Percentiles rank a stretch among this genome's conserved stretches.
These are phyloP conservation scores for Globisporangium megalacanthum DNA, from an alignment of 352 stramenopile genomes.

Conservation along the genomic window DNA sequence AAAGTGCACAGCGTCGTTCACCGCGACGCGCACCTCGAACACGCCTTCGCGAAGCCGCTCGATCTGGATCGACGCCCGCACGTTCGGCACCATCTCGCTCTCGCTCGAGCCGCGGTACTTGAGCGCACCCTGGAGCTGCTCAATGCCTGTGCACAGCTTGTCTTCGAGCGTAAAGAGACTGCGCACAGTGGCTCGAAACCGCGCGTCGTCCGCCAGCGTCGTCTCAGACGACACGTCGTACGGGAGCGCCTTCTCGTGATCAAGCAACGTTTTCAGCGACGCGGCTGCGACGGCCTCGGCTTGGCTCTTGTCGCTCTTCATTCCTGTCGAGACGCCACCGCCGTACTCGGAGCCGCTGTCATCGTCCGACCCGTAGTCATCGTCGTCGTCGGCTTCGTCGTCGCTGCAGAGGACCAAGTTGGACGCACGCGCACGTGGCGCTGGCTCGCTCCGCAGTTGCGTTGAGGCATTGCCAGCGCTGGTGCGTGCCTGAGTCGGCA, in stretches of 20 bases:
- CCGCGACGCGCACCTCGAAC: conserved; percentile 50
- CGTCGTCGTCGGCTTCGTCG: conserved; percentile 55
- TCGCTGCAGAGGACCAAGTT: conserved; percentile 59
- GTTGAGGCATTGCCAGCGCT: conserved; percentile 1
- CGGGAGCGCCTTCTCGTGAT: conserved; percentile 25
- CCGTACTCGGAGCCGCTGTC: conserved; percentile 32
- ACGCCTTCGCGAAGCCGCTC: conserved; percentile 50
- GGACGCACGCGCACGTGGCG: conserved; percentile 9
- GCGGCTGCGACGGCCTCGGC: not conserved
- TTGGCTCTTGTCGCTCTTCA: conserved; percentile 20
- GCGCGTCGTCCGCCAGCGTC: conserved; percentile 33
- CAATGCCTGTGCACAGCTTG: conserved; percentile 56
- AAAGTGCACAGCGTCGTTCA: conserved; percentile 61
- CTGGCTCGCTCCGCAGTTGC: not conserved
- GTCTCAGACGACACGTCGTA: conserved; percentile 55
- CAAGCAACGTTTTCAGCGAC: conserved; percentile 13
- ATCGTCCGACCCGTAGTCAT: conserved; percentile 42
- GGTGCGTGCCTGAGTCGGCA: not conserved
- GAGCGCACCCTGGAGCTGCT: conserved; percentile 40
- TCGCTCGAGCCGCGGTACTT: conserved; percentile 53
- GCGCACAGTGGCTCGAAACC: conserved; percentile 61
- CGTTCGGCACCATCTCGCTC: conserved; percentile 52
- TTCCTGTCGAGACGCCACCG: conserved; percentile 3
- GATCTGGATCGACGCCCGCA: conserved; percentile 62
- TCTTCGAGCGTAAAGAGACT: conserved; percentile 71